These are phyloP conservation scores for Ascochyta lentis DNA, from an alignment of 2,329 filamentous ascomycete species.

Conservation along the genomic window DNA sequence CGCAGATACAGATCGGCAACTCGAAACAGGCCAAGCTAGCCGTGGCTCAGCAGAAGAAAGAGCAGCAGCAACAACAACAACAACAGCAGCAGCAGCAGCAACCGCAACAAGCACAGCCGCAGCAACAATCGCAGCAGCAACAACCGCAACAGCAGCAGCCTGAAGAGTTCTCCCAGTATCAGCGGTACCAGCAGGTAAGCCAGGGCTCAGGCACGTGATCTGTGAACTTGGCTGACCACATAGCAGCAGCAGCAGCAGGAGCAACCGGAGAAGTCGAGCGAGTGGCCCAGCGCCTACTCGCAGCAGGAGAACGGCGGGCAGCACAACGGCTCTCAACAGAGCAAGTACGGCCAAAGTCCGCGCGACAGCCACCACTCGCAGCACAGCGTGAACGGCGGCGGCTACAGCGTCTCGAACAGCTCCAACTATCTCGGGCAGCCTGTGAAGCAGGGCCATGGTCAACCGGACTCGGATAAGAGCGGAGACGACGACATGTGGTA, in stretches of 20 bases:
- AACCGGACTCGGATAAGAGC: slow-evolving; percentile 41
- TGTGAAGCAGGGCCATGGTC: slow-evolving; percentile 30
- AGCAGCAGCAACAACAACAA: slow-evolving; percentile 48
- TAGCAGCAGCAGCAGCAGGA: slow-evolving; percentile 34
- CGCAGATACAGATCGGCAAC: slow-evolving; percentile 88
- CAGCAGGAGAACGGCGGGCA: slow-evolving; percentile 23
- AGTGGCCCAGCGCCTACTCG: slow-evolving; percentile 29
- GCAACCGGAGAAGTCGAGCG: slow-evolving; percentile 26
- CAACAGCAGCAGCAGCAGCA: slow-evolving; percentile 49
- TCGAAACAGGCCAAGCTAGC: slow-evolving; percentile 72
- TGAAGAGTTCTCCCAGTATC: slow-evolving; percentile 43
- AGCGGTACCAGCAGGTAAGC: slow-evolving; percentile 38
- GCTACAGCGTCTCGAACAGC: slow-evolving; percentile 48
- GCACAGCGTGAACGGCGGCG: slow-evolving; percentile 35
- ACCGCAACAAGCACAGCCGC: slow-evolving; percentile 48
- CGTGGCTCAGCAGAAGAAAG: slow-evolving; percentile 57
- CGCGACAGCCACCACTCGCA: slow-evolving; percentile 44
- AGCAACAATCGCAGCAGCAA: slow-evolving; percentile 16
- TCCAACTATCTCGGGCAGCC: slow-evolving; percentile 46
- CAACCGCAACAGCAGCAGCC: slow-evolving; percentile 33
- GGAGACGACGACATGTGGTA: slow-evolving; percentile 51
- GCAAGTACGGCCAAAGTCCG: slow-evolving; percentile 30
- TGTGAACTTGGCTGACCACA: slow-evolving; percentile 5
- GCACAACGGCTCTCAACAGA: slow-evolving; percentile 24
- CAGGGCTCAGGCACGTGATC: slow-evolving; percentile 1